These are phyloP conservation scores for Podosphaera fusca DNA, from an alignment of 2,329 filamentous ascomycete species.

Conservation along the genomic window DNA sequence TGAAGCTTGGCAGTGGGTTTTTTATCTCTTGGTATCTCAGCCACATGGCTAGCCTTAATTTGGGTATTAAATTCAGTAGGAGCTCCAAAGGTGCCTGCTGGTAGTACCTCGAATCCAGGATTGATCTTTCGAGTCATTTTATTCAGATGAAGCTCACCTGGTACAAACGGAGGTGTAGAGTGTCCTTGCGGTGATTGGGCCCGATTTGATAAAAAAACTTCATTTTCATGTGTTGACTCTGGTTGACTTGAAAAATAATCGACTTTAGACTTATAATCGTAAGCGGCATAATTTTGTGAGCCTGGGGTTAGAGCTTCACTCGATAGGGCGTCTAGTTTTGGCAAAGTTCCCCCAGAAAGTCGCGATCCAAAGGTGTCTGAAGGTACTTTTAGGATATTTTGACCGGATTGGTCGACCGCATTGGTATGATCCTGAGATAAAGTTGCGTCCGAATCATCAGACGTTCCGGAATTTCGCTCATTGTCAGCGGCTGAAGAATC, in stretches of 20 bases:
- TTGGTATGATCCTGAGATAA: constrained; percentile 6
- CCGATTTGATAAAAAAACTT: neutral
- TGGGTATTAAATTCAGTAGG: constrained; percentile 4
- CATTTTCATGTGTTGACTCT: neutral
- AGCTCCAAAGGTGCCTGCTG: constrained; percentile 18
- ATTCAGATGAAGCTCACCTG: constrained; percentile 18
- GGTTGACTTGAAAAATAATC: neutral
- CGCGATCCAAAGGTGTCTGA: neutral
- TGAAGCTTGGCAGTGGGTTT: constrained; percentile 20
- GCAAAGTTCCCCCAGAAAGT: neutral
- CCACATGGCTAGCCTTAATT: constrained; percentile 3
- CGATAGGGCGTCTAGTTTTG: neutral
- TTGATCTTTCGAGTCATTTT: constrained; percentile 18
- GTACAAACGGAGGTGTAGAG: constrained; percentile 16
- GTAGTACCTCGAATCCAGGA: constrained; percentile 19
- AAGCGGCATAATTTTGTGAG: too few relatives aligned
- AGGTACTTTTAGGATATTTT: neutral
- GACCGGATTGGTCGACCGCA: neutral
- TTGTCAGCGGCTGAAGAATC: constrained; percentile 14
- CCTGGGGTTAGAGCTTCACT: too few relatives aligned
- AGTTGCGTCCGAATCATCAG: constrained; percentile 13
- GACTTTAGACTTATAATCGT: too few relatives aligned
- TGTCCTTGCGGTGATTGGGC: neutral
- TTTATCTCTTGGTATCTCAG: constrained; percentile 8
- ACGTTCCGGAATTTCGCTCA: constrained; percentile 12